Percentiles rank a stretch among this genome's conserved stretches.
phyloP scores from a whole-genome alignment of 2,329 filamentous ascomycete genomes.

The Phialophora chinensis region DNA sequence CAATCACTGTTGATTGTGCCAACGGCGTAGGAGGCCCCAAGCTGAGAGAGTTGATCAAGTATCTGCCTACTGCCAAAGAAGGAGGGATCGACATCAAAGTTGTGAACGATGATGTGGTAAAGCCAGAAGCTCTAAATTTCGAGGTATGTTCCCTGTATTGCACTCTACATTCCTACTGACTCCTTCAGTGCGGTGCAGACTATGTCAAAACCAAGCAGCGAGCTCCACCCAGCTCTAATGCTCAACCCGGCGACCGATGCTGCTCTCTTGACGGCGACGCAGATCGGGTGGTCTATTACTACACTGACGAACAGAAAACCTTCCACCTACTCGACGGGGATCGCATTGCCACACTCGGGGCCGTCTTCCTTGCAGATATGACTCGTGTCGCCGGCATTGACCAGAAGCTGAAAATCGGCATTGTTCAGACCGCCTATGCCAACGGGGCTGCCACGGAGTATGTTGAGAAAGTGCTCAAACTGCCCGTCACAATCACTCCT shows the following conservation, averaged over 20 bases:
- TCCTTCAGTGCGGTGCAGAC: conserved; percentile 81
- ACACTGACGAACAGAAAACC: conserved; percentile 76
- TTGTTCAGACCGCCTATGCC: conserved; percentile 97
- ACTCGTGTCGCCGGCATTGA: conserved; percentile 78
- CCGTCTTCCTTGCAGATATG: conserved; percentile 90
- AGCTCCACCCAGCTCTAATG: conserved; percentile 81
- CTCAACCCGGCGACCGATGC: conserved; percentile 75
- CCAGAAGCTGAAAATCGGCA: conserved; percentile 83
- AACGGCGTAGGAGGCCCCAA: conserved; percentile 97
- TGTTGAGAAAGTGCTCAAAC: conserved; percentile 82
- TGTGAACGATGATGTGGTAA: conserved; percentile 90
- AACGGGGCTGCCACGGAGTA: conserved; percentile 95
- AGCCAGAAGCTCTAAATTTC: conserved; percentile 85
- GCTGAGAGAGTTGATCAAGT: conserved; percentile 82
- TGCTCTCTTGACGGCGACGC: conserved; percentile 95
- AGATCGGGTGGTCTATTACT: conserved; percentile 95
- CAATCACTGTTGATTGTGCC: conserved; percentile 88
- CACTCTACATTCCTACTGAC: conserved; percentile 32
- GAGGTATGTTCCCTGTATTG: conserved; percentile 64
- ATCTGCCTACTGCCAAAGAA: conserved; percentile 70
- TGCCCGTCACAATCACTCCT: conserved; percentile 89
- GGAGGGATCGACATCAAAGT: conserved; percentile 80
- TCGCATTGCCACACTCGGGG: conserved; percentile 91
- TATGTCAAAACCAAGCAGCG: conserved; percentile 97
- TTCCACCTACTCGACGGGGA: conserved; percentile 97